A percentile compares a stretch with the other conserved stretches of the same genome.
phyloP scores from a whole-genome alignment of 2,329 filamentous ascomycete genomes.

The Phaeosphaeria sp. region DNA sequence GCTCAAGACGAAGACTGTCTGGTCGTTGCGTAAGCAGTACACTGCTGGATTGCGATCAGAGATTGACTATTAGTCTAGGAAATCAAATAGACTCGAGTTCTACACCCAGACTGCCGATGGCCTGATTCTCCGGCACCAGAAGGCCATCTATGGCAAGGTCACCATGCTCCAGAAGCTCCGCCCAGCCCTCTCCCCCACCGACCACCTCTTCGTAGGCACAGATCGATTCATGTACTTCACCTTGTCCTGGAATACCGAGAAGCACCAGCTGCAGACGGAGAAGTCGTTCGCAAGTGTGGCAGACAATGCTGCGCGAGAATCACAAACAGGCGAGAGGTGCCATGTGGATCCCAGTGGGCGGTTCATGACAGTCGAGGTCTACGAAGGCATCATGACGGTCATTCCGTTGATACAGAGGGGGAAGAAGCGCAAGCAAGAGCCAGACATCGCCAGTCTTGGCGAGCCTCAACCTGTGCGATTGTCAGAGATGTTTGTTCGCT shows the following conservation, averaged over 20 bases:
- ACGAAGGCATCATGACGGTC: conserved; percentile 71
- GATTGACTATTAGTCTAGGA: conserved; percentile 55
- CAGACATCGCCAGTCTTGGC: conserved; percentile 64
- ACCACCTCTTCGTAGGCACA: conserved; percentile 92
- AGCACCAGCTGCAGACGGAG: conserved; percentile 61
- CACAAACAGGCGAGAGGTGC: conserved; percentile 82
- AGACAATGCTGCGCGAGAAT: conserved; percentile 70
- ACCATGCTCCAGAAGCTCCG: conserved; percentile 83
- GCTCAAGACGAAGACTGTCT: conserved; percentile 78
- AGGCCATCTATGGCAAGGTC: conserved; percentile 82
- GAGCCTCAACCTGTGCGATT: conserved; percentile 68
- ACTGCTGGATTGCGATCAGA: not conserved
- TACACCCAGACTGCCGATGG: conserved; percentile 73
- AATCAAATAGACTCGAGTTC: conserved; percentile 85
- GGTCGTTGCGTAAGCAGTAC: conserved; percentile 76
- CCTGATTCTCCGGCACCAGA: conserved; percentile 67
- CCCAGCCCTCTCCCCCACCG: conserved; percentile 74
- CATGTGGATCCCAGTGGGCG: conserved; percentile 80
- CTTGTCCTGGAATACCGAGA: conserved; percentile 75
- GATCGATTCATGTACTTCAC: conserved; percentile 92
- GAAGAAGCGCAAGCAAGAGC: conserved; percentile 58
- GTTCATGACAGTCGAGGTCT: conserved; percentile 71
- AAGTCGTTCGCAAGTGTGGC: conserved; percentile 67
- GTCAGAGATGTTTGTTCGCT: conserved; percentile 71
- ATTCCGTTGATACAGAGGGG: conserved; percentile 65